Evolutionary conservation across 352 stramenopile genomes (phyloP).

Genomic region (Globisporangium cystogenes): DNA sequence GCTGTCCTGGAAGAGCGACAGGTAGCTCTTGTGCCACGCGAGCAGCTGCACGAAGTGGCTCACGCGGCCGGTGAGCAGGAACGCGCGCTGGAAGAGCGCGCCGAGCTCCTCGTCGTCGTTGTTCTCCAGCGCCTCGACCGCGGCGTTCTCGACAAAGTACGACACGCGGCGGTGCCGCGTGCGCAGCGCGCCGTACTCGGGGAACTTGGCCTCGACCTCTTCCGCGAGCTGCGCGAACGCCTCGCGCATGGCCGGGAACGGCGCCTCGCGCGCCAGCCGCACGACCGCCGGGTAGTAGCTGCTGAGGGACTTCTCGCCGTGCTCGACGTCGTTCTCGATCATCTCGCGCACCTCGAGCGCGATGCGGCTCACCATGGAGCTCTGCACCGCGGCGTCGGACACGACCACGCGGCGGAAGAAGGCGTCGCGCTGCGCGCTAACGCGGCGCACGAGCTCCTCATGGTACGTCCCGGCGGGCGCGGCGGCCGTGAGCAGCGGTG

Average conservation of each 20-base stretch:
- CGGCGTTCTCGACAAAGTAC: conserved; percentile 58
- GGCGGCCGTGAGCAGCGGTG: conserved; percentile 2
- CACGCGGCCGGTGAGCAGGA: conserved; percentile 66
- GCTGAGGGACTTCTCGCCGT: conserved; percentile 25
- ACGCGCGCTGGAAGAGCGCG: conserved; percentile 45
- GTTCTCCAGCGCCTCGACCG: conserved; percentile 19
- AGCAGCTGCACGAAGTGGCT: conserved; percentile 73
- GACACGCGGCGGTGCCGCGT: conserved; percentile 33
- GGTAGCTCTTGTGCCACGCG: conserved; percentile 75
- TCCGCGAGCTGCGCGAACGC: conserved; percentile 38
- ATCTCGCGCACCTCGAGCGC: conserved; percentile 51
- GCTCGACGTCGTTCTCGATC: conserved; percentile 28
- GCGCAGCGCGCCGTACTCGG: conserved; percentile 26
- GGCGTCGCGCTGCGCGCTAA: conserved; percentile 65
- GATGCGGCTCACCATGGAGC: conserved; percentile 49
- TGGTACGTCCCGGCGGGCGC: conserved; percentile 12
- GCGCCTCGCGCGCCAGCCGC: conserved; percentile 57
- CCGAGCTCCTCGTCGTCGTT: conserved; percentile 47
- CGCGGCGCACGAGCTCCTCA: conserved; percentile 38
- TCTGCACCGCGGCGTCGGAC: conserved; percentile 51
- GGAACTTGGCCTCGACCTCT: conserved; percentile 35
- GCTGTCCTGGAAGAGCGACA: conserved; percentile 60
- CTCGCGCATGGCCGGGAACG: conserved; percentile 61
- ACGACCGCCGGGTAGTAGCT: conserved; percentile 70
- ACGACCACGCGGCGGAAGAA: conserved; percentile 81